Percentiles rank a stretch among this genome's conserved stretches.
phyloP scores from a whole-genome alignment of 2,329 filamentous ascomycete genomes.

The Achaetomium macrosporum region DNA sequence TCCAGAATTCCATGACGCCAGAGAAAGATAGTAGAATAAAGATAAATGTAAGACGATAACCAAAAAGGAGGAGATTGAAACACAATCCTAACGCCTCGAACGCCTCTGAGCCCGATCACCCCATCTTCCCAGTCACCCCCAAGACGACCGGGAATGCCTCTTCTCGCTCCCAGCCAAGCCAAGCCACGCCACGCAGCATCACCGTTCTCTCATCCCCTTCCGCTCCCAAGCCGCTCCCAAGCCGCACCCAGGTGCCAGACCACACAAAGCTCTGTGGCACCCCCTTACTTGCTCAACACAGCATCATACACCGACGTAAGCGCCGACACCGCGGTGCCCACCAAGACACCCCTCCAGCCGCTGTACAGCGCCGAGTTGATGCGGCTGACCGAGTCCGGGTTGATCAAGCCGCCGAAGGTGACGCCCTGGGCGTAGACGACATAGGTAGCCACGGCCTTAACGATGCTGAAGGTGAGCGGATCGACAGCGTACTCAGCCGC shows the following conservation, averaged over 20 bases:
- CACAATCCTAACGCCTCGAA: constrained; percentile 10
- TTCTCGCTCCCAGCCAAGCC: neutral
- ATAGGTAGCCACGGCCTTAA: constrained; percentile 76
- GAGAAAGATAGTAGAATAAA: neutral
- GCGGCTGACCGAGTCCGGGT: constrained; percentile 51
- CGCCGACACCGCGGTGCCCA: constrained; percentile 61
- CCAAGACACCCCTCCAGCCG: constrained; percentile 63
- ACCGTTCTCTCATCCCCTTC: neutral
- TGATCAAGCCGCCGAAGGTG: constrained; percentile 57
- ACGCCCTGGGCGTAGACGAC: constrained; percentile 68
- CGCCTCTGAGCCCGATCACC: constrained; percentile 9
- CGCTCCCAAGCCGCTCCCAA: too few relatives aligned
- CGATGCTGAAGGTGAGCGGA: constrained; percentile 83
- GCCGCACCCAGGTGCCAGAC: too few relatives aligned
- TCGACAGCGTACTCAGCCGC: constrained; percentile 61
- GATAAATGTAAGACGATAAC: neutral
- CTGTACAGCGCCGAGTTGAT: constrained; percentile 65
- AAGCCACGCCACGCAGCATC: neutral
- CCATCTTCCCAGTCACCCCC: neutral
- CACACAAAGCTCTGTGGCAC: neutral
- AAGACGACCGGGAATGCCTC: neutral
- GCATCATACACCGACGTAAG: constrained; percentile 72
- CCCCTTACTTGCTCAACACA: constrained; percentile 58
- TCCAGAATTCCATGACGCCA: constrained; percentile 9
- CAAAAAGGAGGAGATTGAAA: neutral